Evolutionary conservation across 441 rosid genomes (phyloP).

Genomic region (Raphanus hybrid): DNA sequence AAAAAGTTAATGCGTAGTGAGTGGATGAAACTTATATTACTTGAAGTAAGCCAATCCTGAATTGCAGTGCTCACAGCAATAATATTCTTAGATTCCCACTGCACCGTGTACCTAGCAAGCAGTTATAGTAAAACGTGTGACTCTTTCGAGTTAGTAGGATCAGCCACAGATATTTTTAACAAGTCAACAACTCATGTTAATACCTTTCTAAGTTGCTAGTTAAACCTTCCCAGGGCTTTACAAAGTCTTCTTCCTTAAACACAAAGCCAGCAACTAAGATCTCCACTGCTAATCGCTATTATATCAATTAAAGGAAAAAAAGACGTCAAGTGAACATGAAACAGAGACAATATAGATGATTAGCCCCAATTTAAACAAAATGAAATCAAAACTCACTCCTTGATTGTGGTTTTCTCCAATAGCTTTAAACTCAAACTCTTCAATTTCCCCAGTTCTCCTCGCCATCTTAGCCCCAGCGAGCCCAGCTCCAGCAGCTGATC

Average conservation of each 20-base stretch:
- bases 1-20: neutral
- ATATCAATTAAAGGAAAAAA: neutral
- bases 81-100: slow-evolving; percentile 76
- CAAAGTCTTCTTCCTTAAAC: slow-evolving; percentile 66
- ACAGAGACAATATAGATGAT: too few species aligned
- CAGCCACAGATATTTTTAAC: neutral
- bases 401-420: slow-evolving; percentile 71
- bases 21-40: slow-evolving; percentile 55
- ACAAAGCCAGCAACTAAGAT: slow-evolving; percentile 79
- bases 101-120: too few species aligned
- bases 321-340: neutral
- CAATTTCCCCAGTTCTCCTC: slow-evolving; percentile 73
- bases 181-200: slow-evolving; percentile 7
- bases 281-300: slow-evolving; percentile 79
- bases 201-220: slow-evolving; percentile 79
- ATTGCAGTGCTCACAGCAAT: slow-evolving; percentile 90
- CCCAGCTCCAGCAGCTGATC: slow-evolving; percentile 93
- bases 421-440: slow-evolving; percentile 80
- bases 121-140: too few species aligned
- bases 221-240: slow-evolving; percentile 85
- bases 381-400: slow-evolving; percentile 63
- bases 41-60: slow-evolving; percentile 95
- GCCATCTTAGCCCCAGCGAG: slow-evolving; percentile 89
- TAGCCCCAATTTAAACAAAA: neutral
- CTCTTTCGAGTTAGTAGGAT: too few species aligned